Percentiles rank a stretch among this genome's conserved stretches.
phyloP scores from a whole-genome alignment of 179 eudicot species.

The Vitellaria paradoxa region DNA sequence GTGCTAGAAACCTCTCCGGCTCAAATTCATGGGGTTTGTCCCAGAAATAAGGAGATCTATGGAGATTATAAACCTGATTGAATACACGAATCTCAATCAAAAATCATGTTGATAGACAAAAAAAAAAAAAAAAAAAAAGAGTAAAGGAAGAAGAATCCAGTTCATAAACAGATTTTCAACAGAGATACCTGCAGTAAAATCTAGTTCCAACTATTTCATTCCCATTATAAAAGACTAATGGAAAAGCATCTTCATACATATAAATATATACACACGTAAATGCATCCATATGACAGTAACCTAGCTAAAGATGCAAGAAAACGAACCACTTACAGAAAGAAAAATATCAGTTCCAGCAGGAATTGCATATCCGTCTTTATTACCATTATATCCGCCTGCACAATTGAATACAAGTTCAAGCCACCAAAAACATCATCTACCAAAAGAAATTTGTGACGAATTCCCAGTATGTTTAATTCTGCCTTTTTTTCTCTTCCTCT shows the following conservation, averaged over 20 bases:
- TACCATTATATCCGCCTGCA: slow-evolving; percentile 87
- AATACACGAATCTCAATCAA: no score
- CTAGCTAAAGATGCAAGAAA: not conserved
- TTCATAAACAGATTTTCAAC: not conserved
- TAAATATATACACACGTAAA: not conserved
- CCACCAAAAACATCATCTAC: not conserved
- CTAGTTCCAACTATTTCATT: not conserved
- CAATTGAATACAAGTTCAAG: slow-evolving; percentile 8
- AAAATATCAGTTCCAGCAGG: slow-evolving; percentile 94
- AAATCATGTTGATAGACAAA: no score
- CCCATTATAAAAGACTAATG: not conserved
- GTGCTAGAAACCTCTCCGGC: slow-evolving; percentile 82
- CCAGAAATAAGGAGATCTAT: slow-evolving; percentile 97
- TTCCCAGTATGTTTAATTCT: not conserved
- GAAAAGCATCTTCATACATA: no score
- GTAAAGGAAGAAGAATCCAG: not conserved
- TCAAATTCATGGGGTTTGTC: slow-evolving; percentile 83
- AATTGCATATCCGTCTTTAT: slow-evolving; percentile 72
- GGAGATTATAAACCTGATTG: slow-evolving; percentile 91
- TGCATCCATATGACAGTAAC: not conserved
- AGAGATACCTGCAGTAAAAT: not conserved
- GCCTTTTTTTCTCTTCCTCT: not conserved
- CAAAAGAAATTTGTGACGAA: not conserved
- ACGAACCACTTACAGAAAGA: slow-evolving; percentile 60
- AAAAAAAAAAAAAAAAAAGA: no score